phyloP scores from a whole-genome alignment of 495 filamentous ascomycete species.

The Annulohypoxylon maeteangense region DNA sequence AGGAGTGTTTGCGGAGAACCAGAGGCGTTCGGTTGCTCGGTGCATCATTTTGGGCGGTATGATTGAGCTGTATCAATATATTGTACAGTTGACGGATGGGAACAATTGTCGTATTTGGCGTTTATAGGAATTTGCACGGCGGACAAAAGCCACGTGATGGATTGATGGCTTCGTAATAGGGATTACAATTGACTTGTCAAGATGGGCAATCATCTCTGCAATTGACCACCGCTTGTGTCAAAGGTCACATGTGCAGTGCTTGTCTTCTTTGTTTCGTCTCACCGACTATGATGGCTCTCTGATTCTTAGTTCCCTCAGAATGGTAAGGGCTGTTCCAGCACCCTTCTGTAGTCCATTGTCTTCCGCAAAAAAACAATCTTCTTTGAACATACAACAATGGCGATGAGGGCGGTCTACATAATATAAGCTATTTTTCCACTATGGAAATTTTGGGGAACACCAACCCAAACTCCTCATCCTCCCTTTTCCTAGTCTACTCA shows the following conservation, averaged over 20 bases:
- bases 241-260: background rate
- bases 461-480: background rate
- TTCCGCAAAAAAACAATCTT: slow-evolving; percentile 18
- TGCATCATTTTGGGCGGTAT: background rate
- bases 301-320: slow-evolving; percentile 12
- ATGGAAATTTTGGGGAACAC: background rate
- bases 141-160: slow-evolving; percentile 21
- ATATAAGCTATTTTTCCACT: background rate
- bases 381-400: slow-evolving; percentile 5
- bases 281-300: background rate
- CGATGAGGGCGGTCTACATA: background rate
- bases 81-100: slow-evolving; percentile 14
- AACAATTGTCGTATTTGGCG: background rate
- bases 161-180: slow-evolving; percentile 19
- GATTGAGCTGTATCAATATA: slow-evolving; percentile 19
- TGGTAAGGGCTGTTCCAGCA: slow-evolving; percentile 5
- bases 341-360: background rate
- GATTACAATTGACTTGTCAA: slow-evolving; percentile 16
- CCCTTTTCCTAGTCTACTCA: background rate
- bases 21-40: slow-evolving; percentile 23
- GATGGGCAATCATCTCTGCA: background rate
- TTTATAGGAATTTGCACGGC: slow-evolving; percentile 1
- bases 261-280: slow-evolving; percentile 19
- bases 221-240: slow-evolving; percentile 12
- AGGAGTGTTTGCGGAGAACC: slow-evolving; percentile 4